Percentiles rank a stretch among this genome's conserved stretches.
These are phyloP conservation scores for Hibiscus mutabilis DNA, from an alignment of 345 rosid genomes.

Conservation along the genomic window DNA sequence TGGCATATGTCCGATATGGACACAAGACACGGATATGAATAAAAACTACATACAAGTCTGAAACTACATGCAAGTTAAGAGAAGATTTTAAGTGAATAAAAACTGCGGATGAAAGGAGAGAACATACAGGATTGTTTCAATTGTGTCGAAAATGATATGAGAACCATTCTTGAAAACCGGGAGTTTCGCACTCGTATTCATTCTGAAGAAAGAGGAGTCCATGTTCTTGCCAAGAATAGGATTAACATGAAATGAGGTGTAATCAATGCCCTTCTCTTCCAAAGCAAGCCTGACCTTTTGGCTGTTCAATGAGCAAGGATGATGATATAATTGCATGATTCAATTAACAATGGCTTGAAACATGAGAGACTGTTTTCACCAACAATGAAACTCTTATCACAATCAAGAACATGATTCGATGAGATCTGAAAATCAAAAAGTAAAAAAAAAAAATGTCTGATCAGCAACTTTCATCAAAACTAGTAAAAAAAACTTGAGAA, in stretches of 20 bases:
- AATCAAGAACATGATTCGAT: background rate
- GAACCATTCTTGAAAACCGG: constrained; percentile 83
- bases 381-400: background rate
- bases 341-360: background rate
- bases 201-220: constrained; percentile 74
- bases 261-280: constrained; percentile 91
- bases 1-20: background rate
- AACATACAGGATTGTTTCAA: constrained; percentile 78
- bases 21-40: background rate
- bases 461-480: background rate
- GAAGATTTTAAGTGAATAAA: background rate
- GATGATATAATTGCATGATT: constrained; percentile 90
- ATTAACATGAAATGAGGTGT: constrained; percentile 83
- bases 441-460: background rate
- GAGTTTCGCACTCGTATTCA: constrained; percentile 59
- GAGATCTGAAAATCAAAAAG: background rate
- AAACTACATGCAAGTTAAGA: constrained; percentile 1
- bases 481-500: background rate
- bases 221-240: constrained; percentile 76
- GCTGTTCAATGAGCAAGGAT: constrained; percentile 78
- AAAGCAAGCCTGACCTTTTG: constrained; percentile 79
- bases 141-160: constrained; percentile 60
- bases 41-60: background rate
- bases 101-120: constrained; percentile 2
- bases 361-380: background rate